Percentiles rank a stretch among this genome's conserved stretches.
phyloP scores from a whole-genome alignment of 805 yeast genomes.

The Spathaspora sp. region DNA sequence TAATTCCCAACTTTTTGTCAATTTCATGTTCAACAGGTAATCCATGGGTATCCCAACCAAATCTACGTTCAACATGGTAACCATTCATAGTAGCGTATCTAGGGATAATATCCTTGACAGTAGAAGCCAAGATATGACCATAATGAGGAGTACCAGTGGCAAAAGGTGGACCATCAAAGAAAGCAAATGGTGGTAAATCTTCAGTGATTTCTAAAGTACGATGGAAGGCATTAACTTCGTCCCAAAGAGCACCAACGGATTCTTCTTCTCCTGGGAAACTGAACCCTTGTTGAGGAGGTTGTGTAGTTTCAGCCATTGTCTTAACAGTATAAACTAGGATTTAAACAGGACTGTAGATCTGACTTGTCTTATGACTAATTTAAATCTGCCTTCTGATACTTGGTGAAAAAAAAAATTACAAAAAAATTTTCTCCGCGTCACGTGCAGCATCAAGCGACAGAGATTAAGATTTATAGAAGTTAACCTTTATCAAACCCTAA shows the following conservation, averaged over 20 bases:
- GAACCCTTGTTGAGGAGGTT: slow-evolving; percentile 30
- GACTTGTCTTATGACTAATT: background rate
- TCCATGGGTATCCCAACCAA: slow-evolving; percentile 99
- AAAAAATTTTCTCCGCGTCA: background rate
- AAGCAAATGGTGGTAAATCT: slow-evolving; percentile 83
- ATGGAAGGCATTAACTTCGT: slow-evolving; percentile 91
- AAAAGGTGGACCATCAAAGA: slow-evolving; percentile 98
- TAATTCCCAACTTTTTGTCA: slow-evolving; percentile 93
- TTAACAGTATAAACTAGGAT: background rate
- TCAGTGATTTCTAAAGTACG: slow-evolving; percentile 77
- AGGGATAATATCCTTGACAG: slow-evolving; percentile 96
- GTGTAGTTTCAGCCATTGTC: slow-evolving; percentile 16
- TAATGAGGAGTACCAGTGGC: slow-evolving; percentile 99
- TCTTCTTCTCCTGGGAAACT: slow-evolving; percentile 91
- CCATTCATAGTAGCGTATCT: slow-evolving; percentile 98
- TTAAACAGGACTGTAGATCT: no score
- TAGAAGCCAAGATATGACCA: slow-evolving; percentile 95
- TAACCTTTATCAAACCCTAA: background rate
- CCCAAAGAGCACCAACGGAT: slow-evolving; percentile 75
- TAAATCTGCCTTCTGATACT: no score
- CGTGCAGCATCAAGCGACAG: background rate
- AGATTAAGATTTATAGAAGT: no score
- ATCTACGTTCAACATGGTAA: slow-evolving; percentile 90
- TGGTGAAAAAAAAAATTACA: no score
- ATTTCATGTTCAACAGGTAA: slow-evolving; percentile 98